Evolutionary conservation across 2,329 filamentous ascomycete species (phyloP).

Genomic region (Colletotrichum sansevieriae): DNA sequence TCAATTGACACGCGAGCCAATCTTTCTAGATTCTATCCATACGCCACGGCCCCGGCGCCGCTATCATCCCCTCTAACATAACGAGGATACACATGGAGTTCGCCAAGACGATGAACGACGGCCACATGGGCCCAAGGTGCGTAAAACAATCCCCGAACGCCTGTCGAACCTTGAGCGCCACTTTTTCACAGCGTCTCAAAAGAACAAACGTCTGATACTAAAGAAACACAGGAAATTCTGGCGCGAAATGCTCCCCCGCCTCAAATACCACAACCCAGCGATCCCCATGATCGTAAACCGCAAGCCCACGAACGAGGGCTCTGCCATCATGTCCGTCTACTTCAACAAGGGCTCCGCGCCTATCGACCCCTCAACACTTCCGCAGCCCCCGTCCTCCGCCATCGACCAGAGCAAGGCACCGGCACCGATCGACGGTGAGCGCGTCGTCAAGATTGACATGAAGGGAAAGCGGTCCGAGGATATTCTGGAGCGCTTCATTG

Average conservation of each 20-base stretch:
- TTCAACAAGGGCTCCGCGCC: constrained; percentile 58
- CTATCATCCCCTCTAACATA: constrained; percentile 81
- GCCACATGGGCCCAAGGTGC: constrained; percentile 81
- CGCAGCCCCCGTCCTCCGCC: constrained; percentile 62
- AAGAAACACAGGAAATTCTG: constrained; percentile 82
- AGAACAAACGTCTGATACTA: not conserved
- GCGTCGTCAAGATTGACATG: constrained; percentile 71
- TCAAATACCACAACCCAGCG: constrained; percentile 95
- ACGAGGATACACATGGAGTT: constrained; percentile 83
- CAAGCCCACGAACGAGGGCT: constrained; percentile 65
- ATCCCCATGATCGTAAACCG: constrained; percentile 87
- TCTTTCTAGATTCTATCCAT: constrained; percentile 76
- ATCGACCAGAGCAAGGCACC: constrained; percentile 63
- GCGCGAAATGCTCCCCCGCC: constrained; percentile 81
- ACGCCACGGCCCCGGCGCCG: constrained; percentile 85
- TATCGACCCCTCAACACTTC: constrained; percentile 48
- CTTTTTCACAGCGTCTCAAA: not conserved
- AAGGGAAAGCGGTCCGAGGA: constrained; percentile 70
- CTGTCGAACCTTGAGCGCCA: not conserved
- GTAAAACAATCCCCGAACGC: constrained; percentile 40
- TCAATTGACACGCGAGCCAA: constrained; percentile 46
- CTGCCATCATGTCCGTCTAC: constrained; percentile 76
- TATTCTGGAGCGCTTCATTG: constrained; percentile 74
- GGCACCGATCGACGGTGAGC: constrained; percentile 60
- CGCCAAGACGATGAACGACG: constrained; percentile 69